These are phyloP conservation scores for Globisporangium cystogenes DNA, from an alignment of 352 stramenopile genomes.

Conservation along the genomic window DNA sequence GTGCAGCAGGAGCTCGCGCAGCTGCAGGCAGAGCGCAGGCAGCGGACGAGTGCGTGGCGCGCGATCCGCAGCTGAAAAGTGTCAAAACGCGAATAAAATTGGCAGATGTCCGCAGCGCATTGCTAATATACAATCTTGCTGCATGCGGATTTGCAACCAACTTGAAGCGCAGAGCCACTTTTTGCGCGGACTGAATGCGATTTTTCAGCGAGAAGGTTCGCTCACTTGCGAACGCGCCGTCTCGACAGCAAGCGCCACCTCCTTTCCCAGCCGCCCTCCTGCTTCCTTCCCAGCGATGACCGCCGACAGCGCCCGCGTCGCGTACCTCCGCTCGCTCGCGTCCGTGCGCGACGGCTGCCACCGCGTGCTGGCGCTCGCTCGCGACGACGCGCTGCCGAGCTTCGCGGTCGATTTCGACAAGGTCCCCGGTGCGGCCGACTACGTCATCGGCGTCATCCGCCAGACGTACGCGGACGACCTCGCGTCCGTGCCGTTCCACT, in stretches of 20 bases:
- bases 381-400: slow-evolving; percentile 43
- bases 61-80: background rate
- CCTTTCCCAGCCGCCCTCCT: too few species aligned
- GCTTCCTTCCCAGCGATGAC: background rate
- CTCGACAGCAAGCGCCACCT: background rate
- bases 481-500: slow-evolving; percentile 71
- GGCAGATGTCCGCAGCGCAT: background rate
- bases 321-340: slow-evolving; percentile 62
- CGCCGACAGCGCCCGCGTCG: slow-evolving; percentile 24
- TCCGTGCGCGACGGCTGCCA: slow-evolving; percentile 69
- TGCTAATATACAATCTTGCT: background rate
- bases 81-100: background rate
- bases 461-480: slow-evolving; percentile 46
- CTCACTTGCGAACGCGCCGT: background rate
- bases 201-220: background rate
- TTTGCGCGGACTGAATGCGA: background rate
- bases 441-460: slow-evolving; percentile 60
- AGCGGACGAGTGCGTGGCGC: slow-evolving; percentile 30
- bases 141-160: background rate
- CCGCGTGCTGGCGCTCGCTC: slow-evolving; percentile 50
- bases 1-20: slow-evolving; percentile 20
- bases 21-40: slow-evolving; percentile 28
- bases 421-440: slow-evolving; percentile 54
- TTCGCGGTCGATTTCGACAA: slow-evolving; percentile 59
- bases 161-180: background rate